phyloP scores from a whole-genome alignment of 768 basidiomycete species.

The Zangia roseola region DNA sequence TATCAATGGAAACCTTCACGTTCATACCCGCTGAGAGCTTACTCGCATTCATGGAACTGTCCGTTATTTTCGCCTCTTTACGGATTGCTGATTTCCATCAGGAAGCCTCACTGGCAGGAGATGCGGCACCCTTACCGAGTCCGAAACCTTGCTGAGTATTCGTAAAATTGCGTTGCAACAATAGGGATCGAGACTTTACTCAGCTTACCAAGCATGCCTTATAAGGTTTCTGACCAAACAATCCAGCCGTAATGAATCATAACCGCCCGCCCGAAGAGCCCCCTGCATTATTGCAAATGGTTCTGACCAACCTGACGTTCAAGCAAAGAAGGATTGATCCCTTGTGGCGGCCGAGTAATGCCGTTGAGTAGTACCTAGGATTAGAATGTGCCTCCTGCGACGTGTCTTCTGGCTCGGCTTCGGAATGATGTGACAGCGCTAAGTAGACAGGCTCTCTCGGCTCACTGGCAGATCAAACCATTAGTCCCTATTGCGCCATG shows the following conservation, averaged over 20 bases:
- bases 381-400: no score
- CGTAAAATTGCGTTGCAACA: neutral
- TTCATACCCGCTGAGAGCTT: neutral
- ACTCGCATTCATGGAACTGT: conserved; percentile 1
- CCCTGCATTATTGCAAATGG: no score
- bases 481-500: no score
- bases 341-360: no score
- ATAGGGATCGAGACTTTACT: neutral
- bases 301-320: no score
- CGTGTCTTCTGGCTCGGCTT: no score
- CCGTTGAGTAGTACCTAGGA: no score
- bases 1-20: conserved; percentile 1
- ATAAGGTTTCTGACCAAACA: neutral
- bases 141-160: conserved; percentile 2
- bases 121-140: neutral
- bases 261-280: no score
- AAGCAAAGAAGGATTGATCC: no score
- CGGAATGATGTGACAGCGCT: no score
- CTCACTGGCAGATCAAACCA: no score
- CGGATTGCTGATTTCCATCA: conserved; percentile 1
- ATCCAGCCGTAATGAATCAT: neutral
- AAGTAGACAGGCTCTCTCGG: no score
- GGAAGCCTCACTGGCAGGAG: conserved; percentile 10
- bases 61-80: conserved; percentile 26
- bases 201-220: neutral